Evolutionary conservation across 148 eudicot genomes (phyloP), one percentile per base, ranked within the genome.

Genomic region (Silene uniflora): DNA sequence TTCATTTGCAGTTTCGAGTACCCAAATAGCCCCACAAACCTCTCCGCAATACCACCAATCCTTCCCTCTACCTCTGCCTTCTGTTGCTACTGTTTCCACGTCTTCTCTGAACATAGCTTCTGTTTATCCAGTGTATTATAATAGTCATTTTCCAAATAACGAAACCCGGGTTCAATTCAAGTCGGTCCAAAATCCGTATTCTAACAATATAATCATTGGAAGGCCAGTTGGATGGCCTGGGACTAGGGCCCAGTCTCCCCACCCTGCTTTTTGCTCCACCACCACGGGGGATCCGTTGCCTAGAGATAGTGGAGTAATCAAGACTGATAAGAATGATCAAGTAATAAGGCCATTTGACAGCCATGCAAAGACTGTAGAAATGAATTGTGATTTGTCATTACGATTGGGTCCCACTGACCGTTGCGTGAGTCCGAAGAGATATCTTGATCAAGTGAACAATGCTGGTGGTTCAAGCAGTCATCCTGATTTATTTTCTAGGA

Each of bases 51-150:
- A 83, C 42, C 75, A 42, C 56, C 81, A 71, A 55, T 82, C 79
- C 66, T 65, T 81, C 35, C 79, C 78, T 56, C 75, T 25, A 62
- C 70, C 79, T 73, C 21, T 78, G 46, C 79, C 85, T 60, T 61
- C 84, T 27, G 25, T 72, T 65, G 75, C 73, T 42, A 17, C 14
- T 60, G 88, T 87, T n/a, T 35, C 77, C 61, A 86, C 78, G 76
- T 47, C 78, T 2, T 73, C 80, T 23, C 27, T 68, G 65, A 80
- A 86, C n/a, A 60, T 69, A 25, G 82, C 89, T 62, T 80, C 87
- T 13, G 86, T 89, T 22, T 88, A 85, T 79, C 96, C 98, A 21
- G 83, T 90, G 89, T 86, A 89, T 76, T 85, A 86, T 80, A 93
- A 89, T 61, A 78, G 78, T 73, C 78, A 80, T 13, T 75, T 79